Evolutionary conservation across 2,329 filamentous ascomycete species (phyloP), one percentile per base, ranked within the genome.

Genomic region (Parafenestella ontariensis): DNA sequence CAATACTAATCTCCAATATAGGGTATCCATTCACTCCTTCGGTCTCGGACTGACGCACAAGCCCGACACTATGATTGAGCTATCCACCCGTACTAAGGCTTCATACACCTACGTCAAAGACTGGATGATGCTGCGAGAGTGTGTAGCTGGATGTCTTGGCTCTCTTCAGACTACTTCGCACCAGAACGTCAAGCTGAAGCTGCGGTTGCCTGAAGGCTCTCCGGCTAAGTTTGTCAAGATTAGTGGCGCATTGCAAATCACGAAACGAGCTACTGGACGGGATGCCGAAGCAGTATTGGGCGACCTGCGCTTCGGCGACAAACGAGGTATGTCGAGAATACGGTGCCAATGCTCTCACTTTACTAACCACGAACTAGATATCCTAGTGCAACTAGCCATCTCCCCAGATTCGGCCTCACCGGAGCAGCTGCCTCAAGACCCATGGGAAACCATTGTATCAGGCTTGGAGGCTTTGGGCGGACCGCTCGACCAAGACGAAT

Each of bases 61-160:
- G 78, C 95, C 95, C 5, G 95, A 99, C 72, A 97, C 93, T 0
- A 96, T 99, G 92, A 96, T 99, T 59, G 94, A 98, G 77, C 81
- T 99, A 11, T 98, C 95, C 0, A 95, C 91, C 6, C 86, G 92
- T 56, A 99, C 95, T 3, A 99, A 98, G 79, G 95, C 93, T 4
- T 96, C 92, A 1, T 99, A 98, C 72, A 96, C 92, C 1, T 99
- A 98, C 69, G 93, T 99, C 65, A 99, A 98, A 78, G 95, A 99
- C 76, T 99, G 95, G 95, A 98, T 98, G 94, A 99, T 98, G 94
- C 84, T 99, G 31, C 89, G 95, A 24, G 95, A 99, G 76, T 98
- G 95, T 74, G 84, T 97, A 40, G 95, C 93, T 21, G 95, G 95
- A 39, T 98, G 94, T 69, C 81, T 99, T 24, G 95, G 95, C 42